A percentile compares a stretch with the other conserved stretches of the same genome.
Evolutionary conservation across 2,329 filamentous ascomycete species (phyloP).

Genomic region (Aspergillus latus): DNA sequence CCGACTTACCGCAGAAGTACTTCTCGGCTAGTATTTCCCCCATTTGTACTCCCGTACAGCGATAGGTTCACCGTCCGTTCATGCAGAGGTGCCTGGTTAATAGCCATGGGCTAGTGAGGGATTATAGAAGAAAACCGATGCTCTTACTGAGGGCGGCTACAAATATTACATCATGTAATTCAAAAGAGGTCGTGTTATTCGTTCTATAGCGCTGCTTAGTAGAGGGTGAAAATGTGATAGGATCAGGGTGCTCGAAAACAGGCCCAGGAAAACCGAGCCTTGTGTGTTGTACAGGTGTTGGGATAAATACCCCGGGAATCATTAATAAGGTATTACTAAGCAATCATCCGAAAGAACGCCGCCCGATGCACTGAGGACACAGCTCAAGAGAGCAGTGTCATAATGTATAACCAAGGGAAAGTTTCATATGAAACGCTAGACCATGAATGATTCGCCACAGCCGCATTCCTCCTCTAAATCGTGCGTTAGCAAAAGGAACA

Average conservation of each 20-base stretch:
- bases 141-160: no score
- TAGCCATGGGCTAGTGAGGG: no score
- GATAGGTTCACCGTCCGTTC: no score
- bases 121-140: no score
- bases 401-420: conserved; percentile 12
- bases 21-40: no score
- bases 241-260: no score
- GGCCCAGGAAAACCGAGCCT: background rate
- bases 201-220: background rate
- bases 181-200: background rate
- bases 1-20: no score
- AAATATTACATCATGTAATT: background rate
- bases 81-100: no score
- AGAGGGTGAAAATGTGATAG: background rate
- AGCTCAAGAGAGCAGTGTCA: conserved; percentile 19
- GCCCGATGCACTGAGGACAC: conserved; percentile 35
- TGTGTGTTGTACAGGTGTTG: conserved; percentile 15
- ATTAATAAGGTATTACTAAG: conserved; percentile 14
- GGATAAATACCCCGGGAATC: conserved; percentile 21
- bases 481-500: conserved; percentile 23
- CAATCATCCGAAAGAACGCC: conserved; percentile 31
- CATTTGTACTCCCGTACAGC: no score
- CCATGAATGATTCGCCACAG: conserved; percentile 95
- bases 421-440: conserved; percentile 40
- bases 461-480: conserved; percentile 85